Evolutionary conservation across 2,329 filamentous ascomycete species (phyloP), one percentile per base, ranked within the genome.

Genomic region (Xenoacremonium recifei): DNA sequence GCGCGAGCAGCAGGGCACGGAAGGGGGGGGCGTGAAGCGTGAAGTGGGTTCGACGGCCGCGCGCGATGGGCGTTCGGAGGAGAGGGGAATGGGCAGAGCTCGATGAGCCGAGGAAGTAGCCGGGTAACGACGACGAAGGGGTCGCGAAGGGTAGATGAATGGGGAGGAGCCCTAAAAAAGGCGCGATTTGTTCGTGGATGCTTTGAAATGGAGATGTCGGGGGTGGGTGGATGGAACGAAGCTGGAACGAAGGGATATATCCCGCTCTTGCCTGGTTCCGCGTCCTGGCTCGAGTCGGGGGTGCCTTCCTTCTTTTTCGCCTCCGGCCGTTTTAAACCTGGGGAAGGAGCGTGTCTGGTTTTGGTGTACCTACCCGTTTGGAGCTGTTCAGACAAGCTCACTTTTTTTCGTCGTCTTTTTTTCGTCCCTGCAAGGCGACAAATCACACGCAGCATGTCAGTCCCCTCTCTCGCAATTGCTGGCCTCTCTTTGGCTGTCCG

Each of bases 31-130:
- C 20, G 25, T 15, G 13, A 36, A 31, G 30, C 34, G 30, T 39
- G 40, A 21, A 36, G 30, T 31, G 41, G 27, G 34, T 20, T 35
- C 31, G 41, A 31, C 31, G 19, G 23, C 11, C 23, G 21, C 18
- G 31, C 21, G 23, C 30, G 35, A 37, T 19, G 21, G 39, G 37
- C 43, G 42, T 44, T 50, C 47, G 40, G 46, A 43, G 41, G 35
- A 45, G 29, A 35, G 42, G 42, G 25, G 33, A 23, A 32, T 17
- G 29, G 27, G 38, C 32, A 35, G 32, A 35, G 32, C 19, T 35
- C n/a, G n/a, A 35, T 36, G 34, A 54, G 50, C 55, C 55, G 55
- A 58, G 55, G 53, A 55, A 53, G 53, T 58, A 39, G 39, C 53
- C 55, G 54, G 54, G 40, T 42, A 50, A 27, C 7, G 23, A 27